Base-by-base conservation (phyloP, 2,329 filamentous ascomycete genomes). In the Coleophoma eucalyptorum region DNA sequence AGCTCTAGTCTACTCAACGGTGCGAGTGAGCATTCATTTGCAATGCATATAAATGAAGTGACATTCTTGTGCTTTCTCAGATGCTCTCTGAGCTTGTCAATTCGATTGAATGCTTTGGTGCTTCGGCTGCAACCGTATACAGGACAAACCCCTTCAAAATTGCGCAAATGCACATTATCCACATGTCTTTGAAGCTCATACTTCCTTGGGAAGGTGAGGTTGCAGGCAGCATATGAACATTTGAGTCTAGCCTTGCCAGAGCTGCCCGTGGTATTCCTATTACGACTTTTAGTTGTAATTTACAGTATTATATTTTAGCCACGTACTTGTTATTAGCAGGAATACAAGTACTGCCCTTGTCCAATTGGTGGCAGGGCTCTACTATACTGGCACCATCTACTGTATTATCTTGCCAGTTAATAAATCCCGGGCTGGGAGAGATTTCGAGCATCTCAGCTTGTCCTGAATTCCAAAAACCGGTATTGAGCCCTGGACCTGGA, bases 31-130 rank as follows among this genome's bases (percentile, higher is more conserved):
- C 51, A 55, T 11, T 16, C 34, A 20, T 55, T 34, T 7, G 55
- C 16, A 1, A 53, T 19, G 12, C 53, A 54, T 4, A 52, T 11
- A 35, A 48, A 49, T 13, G 19, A 37, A 15, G 51, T 18, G 19
- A 13, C 20, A 21, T 38, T 41, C 15, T n/a, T 31, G 43, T 52
- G 48, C 44, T 52, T 54, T 32, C 37, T 54, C 26, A 50, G 43
- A 46, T 58, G 53, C 33, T 51, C 50, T 4, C 31, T 4, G n/a
- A 55, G 46, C 31, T 58, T 54, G 15, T 58, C 53, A 12, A 37
- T 15, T 20, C 53, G 43, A 8, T 49, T 38, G 37, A 55, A 46
- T 16, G 50, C 34, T n/a, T 50, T 51, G 5, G 35, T 33, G 19
- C 45, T 26, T 38, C 55, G 49, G 10, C 46, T 43, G 21, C 55